phyloP scores from a whole-genome alignment of 129 eudicot genomes.

The Arctium lappa region DNA sequence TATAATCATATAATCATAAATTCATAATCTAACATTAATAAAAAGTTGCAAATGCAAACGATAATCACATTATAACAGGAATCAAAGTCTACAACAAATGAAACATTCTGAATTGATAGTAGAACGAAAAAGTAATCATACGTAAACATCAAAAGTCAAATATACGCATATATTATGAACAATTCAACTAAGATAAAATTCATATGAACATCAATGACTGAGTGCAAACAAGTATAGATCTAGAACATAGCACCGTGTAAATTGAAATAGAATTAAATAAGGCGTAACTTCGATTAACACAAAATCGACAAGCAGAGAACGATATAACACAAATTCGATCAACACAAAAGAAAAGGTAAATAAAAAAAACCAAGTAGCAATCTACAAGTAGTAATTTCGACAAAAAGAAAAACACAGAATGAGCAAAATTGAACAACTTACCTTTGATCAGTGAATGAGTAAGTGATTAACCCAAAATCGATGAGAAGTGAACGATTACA shows the following conservation, averaged over 20 bases:
- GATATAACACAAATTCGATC: no score
- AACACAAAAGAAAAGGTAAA: no score
- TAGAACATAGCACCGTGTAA: not conserved
- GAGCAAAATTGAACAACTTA: no score
- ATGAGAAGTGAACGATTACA: no score
- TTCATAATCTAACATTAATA: not conserved
- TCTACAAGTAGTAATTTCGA: no score
- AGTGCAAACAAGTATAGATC: not conserved
- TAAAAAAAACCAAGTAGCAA: no score
- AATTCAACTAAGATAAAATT: not conserved
- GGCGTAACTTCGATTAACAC: not conserved
- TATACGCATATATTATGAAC: not conserved
- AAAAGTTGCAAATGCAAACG: not conserved
- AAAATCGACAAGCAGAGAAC: no score
- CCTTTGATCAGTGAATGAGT: no score
- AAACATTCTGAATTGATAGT: not conserved
- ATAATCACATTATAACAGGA: not conserved
- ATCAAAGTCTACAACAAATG: not conserved
- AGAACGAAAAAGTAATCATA: not conserved
- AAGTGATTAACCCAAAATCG: no score
- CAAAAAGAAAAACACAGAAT: no score
- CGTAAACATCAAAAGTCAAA: not conserved
- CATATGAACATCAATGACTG: not conserved
- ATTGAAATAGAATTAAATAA: not conserved
- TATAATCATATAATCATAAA: not conserved